Evolutionary conservation across 257 asterid genomes (phyloP), one percentile per base, ranked within the genome.

Genomic region (Solanum megistacrolobum): DNA sequence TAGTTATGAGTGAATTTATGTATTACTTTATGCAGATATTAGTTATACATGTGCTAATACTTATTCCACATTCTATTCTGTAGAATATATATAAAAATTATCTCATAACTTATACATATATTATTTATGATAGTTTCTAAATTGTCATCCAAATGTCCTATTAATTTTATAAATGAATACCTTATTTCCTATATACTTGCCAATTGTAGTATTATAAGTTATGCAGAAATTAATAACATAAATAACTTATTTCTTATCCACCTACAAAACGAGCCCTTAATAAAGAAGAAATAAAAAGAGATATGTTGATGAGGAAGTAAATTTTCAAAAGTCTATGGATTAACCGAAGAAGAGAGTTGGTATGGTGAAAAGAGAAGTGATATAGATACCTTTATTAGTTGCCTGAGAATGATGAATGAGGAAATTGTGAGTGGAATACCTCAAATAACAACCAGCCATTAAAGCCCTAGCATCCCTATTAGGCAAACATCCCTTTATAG

Each of bases 401-500:
- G 34, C 84, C 3, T 85, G 75, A 18, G 92, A 25, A 34, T 83
- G 86, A 89, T 96, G 93, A 25, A 83, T 88, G 90, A 39, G 93
- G 90, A 96, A 96, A 89, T 90, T 93, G 83, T 87, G 88, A 9
- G 96, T 94, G 0, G 99, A 96, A 79, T 95, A 96, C 74, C 98
- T 94, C 92, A 95, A 78, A 91, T 92, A 96, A 86, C 98, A 96
- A 25, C 99, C 99, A 9, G 96, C 89, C 85, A 91, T 93, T 93
- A 96, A 83, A n/a, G 94, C 98, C 34, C 97, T 93, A 38, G 96
- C 99, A 90, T 96, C 99, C 74, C 91, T 91, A 73, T 91, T 91
- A 1, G 98, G 98, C 85, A 93, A 84, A 76, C 99, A 96, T 4
- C 85, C 81, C 23, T 88, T 89, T 12, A 95, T 88, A 58, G 91